Evolutionary conservation across 306 rosid species (phyloP), one percentile per base, ranked within the genome.

Genomic region (Rosa lucieae): DNA sequence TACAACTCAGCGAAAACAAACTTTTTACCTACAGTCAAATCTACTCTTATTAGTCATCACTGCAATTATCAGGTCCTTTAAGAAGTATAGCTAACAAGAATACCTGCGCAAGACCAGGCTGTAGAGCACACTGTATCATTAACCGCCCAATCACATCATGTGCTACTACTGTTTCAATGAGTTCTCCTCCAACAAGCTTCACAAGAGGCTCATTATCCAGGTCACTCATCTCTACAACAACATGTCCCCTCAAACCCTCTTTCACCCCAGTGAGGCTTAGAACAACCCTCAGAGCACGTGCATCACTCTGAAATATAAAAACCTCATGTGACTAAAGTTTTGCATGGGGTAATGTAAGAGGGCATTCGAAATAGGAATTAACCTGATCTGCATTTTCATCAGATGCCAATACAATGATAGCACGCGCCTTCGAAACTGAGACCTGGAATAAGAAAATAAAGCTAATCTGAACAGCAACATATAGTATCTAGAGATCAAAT

Each of bases 71-170:
- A 23, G 44, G 10, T 63, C 59, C 39, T 65, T 75, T 37, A 63
- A 75, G 20, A 69, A 32, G 39, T 13, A 40, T 63, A 62, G 77
- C 3, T 43, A 21, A 65, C 10, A 77, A 79, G 73, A 76, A 63
- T 82, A 94, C 99, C 99, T 91, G 99, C 37, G 99, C 99, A 81
- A 94, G 99, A 80, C 99, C 99, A 29, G 99, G 99, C 81, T 94
- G 99, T 69, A 94, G 87, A 86, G 99, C 99, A 81, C 99, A 94
- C 82, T 94, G 97, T 86, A 94, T 94, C 99, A 94, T 94, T 80
- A 94, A 84, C 75, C 99, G 97, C 61, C 99, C 99, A 86, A 94
- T 94, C 77, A 94, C 99, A 85, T 94, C 99, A 86, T 94, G 99
- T 51, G 99, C 99, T 75, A 94, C 99, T 80, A 94, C 99, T 39